Conservation (phyloP, 192 early-diverging fungal species). For the Diversispora eburnea region DNA sequence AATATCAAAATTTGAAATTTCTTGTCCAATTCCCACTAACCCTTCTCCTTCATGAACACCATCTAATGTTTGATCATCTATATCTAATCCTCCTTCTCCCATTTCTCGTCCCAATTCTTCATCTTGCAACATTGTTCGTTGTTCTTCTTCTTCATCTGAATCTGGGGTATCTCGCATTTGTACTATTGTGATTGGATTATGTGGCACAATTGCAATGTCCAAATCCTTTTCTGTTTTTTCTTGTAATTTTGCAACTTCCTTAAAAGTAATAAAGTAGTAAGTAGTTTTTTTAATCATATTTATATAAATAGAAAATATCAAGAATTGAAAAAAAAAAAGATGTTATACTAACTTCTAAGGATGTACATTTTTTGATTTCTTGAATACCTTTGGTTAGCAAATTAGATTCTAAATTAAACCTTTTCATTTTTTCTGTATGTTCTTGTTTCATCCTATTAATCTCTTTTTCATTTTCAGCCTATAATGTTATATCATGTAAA, state of each 20-base stretch:
- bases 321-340: background rate
- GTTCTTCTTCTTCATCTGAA: background rate
- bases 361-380: slow-evolving; percentile 1
- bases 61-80: background rate
- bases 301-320: background rate
- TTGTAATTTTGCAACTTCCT: background rate
- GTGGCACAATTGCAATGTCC: background rate
- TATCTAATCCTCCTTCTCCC: no score
- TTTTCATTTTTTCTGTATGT: slow-evolving; percentile 43
- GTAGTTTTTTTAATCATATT: background rate
- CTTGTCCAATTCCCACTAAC: background rate
- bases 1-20: background rate
- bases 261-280: background rate
- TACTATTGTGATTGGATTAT: background rate
- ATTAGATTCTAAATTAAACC: slow-evolving; percentile 33
- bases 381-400: background rate
- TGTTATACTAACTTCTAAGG: background rate
- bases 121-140: background rate
- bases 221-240: slow-evolving; percentile 1
- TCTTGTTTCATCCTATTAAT: slow-evolving; percentile 31
- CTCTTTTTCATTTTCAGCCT: slow-evolving; percentile 31
- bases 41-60: background rate
- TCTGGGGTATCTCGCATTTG: background rate
- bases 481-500: background rate
- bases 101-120: background rate